phyloP scores from a whole-genome alignment of 2,329 filamentous ascomycete genomes.

The Chaetomium globosum region DNA sequence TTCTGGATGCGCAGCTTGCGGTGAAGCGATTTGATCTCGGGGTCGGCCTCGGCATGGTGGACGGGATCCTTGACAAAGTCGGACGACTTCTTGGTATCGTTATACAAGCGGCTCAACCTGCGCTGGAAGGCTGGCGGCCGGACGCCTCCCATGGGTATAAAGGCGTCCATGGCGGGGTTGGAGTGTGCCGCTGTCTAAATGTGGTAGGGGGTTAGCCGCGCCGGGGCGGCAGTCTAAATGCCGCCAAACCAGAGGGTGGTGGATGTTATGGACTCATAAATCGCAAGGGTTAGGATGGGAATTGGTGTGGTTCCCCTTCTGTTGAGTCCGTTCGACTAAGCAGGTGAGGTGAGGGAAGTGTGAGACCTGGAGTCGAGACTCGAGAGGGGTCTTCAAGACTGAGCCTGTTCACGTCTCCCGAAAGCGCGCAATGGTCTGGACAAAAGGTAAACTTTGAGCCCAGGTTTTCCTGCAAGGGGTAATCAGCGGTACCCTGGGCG shows the following conservation, averaged over 20 bases:
- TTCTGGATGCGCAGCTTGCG: constrained; percentile 79
- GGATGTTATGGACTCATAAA: constrained; percentile 8
- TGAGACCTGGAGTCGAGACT: background rate
- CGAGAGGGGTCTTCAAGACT: background rate
- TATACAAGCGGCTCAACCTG: constrained; percentile 72
- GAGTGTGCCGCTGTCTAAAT: background rate
- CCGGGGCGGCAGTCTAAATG: constrained; percentile 4
- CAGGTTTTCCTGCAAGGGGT: background rate
- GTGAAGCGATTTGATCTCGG: constrained; percentile 71
- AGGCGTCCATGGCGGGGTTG: constrained; percentile 34
- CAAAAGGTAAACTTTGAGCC: background rate
- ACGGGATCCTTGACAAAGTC: constrained; percentile 70
- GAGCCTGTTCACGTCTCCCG: background rate
- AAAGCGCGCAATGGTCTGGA: background rate
- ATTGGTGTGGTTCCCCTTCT: background rate
- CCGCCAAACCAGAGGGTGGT: background rate
- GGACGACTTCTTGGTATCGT: constrained; percentile 77
- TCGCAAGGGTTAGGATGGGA: background rate
- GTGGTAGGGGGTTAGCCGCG: background rate
- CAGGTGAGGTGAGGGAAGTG: background rate
- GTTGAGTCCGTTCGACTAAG: background rate
- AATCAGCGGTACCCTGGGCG: constrained; percentile 4
- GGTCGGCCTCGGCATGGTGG: constrained; percentile 62
- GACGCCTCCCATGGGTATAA: constrained; percentile 54
- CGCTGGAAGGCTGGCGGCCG: constrained; percentile 60